A percentile compares a stretch with the other conserved stretches of the same genome.
Evolutionary conservation across 2,329 filamentous ascomycete species (phyloP).

Genomic region (Dothistroma septosporum): DNA sequence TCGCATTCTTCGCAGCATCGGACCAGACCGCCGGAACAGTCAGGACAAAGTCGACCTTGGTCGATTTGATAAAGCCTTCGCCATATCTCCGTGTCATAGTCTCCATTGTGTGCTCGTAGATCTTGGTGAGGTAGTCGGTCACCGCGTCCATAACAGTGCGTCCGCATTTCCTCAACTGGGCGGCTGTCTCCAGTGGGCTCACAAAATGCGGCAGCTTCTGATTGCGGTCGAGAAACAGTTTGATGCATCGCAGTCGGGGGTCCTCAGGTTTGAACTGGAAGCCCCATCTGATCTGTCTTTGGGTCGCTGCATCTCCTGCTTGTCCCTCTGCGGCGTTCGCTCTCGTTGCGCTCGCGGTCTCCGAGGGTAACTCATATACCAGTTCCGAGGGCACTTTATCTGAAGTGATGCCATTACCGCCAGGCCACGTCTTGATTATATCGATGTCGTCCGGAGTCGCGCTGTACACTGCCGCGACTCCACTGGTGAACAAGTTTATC

Average conservation of each 20-base stretch:
- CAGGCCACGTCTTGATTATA: constrained; percentile 80
- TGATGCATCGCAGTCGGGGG: constrained; percentile 72
- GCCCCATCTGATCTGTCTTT: constrained; percentile 61
- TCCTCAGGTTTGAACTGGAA: constrained; percentile 79
- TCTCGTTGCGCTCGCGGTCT: constrained; percentile 10
- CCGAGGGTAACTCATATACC: constrained; percentile 50
- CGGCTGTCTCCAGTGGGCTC: constrained; percentile 70
- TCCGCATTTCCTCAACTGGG: constrained; percentile 66
- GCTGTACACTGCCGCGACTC: constrained; percentile 50
- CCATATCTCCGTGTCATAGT: constrained; percentile 70
- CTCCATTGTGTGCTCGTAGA: constrained; percentile 75
- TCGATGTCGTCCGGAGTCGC: constrained; percentile 71
- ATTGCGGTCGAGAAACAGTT: constrained; percentile 75
- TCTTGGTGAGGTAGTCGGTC: constrained; percentile 71
- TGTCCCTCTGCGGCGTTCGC: constrained; percentile 3
- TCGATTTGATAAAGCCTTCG: constrained; percentile 71
- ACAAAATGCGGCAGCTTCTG: constrained; percentile 80
- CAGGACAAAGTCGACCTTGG: constrained; percentile 72
- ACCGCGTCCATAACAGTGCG: constrained; percentile 77
- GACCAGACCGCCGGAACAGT: constrained; percentile 83
- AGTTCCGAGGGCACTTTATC: constrained; percentile 83
- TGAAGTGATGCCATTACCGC: constrained; percentile 79
- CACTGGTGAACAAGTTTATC: constrained; percentile 43
- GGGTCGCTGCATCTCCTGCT: constrained; percentile 26
- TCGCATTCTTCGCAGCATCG: constrained; percentile 80